Evolutionary conservation across 2,329 filamentous ascomycete genomes (phyloP).

Genomic region (Leptographium flavum): DNA sequence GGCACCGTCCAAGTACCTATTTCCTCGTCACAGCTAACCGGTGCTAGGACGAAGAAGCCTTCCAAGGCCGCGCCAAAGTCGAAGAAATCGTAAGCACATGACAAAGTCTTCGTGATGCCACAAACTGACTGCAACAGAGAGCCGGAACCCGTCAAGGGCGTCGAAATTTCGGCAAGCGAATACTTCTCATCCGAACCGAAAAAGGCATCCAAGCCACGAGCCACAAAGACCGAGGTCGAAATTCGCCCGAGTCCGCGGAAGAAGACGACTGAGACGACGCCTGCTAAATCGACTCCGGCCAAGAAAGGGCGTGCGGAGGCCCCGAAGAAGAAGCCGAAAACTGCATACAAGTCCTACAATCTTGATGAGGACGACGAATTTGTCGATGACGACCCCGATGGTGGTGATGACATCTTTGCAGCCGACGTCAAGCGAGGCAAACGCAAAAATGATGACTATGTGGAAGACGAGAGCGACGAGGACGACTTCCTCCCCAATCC

Average conservation of each 20-base stretch:
- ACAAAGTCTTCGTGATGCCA: not conserved
- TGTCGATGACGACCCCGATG: slow-evolving; percentile 54
- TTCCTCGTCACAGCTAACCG: not conserved
- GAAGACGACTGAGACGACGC: slow-evolving; percentile 18
- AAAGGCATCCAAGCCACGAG: slow-evolving; percentile 22
- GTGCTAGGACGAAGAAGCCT: slow-evolving; percentile 44
- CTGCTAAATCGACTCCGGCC: slow-evolving; percentile 7
- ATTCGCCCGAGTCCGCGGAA: slow-evolving; percentile 39
- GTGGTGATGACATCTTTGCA: slow-evolving; percentile 73
- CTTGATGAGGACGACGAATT: slow-evolving; percentile 39
- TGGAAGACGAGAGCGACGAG: slow-evolving; percentile 57
- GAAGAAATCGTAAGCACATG: slow-evolving; percentile 34
- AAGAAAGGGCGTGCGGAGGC: slow-evolving; percentile 16
- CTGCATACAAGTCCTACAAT: slow-evolving; percentile 25
- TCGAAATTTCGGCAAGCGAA: slow-evolving; percentile 39
- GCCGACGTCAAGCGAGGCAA: slow-evolving; percentile 54
- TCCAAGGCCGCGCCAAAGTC: slow-evolving; percentile 35
- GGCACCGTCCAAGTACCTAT: slow-evolving; percentile 4
- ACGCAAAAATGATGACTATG: slow-evolving; percentile 59
- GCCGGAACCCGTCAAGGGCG: slow-evolving; percentile 29
- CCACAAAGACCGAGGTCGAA: slow-evolving; percentile 28
- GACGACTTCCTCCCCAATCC: slow-evolving; percentile 50
- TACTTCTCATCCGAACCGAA: slow-evolving; percentile 38
- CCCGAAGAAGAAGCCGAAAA: slow-evolving; percentile 24
- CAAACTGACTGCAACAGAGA: slow-evolving; percentile 13